Base-by-base conservation (phyloP, 2,329 filamentous ascomycete species). In the Exophiala sideris region DNA sequence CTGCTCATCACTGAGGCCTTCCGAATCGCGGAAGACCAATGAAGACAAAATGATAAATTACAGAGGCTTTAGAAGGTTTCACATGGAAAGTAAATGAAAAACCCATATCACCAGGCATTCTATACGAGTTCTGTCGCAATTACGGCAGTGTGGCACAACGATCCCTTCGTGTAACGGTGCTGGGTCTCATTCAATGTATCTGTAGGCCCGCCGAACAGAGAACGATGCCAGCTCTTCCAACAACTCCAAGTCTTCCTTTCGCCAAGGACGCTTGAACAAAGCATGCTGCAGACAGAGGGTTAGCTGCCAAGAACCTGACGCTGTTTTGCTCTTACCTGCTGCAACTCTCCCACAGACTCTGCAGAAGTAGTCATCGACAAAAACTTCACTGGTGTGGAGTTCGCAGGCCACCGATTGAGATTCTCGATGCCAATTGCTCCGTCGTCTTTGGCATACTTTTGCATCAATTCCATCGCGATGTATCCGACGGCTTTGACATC, bases 401-500 rank as follows among this genome's bases (percentile, higher is more conserved):
- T 35, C n/a, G n/a, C 32, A 52, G 59, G 57, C 65, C 58, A 69
- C 51, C 61, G 59, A 56, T 63, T 11, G 39, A 64, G 50, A 62
- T 68, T 62, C 39, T 69, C 62, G 18, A 70, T 62, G 16, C 67
- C 63, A 58, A 70, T 58, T 52, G 62, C 64, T 50, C 64, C 60
- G 59, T 69, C 62, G 42, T 66, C 62, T 59, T 68, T 69, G 41
- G 59, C 34, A 50, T 68, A 68, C 57, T 68, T 67, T 52, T 68
- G 59, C 62, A 69, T 68, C 39, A 68, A 58, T 54, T 64, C 56
- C 60, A 62, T 68, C 32, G 60, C 60, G 24, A 65, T 66, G 18
- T 35, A 48, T 42, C 62, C 54, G 24, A 68, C 52, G 51, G 62
- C 60, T 56, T 54, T 56, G 11, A 67, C 49, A 60, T 64, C 39